Evolutionary conservation across 1,139 yeast species (phyloP), one percentile per base, ranked within the genome.

Genomic region (Suhomyces terraborum): DNA sequence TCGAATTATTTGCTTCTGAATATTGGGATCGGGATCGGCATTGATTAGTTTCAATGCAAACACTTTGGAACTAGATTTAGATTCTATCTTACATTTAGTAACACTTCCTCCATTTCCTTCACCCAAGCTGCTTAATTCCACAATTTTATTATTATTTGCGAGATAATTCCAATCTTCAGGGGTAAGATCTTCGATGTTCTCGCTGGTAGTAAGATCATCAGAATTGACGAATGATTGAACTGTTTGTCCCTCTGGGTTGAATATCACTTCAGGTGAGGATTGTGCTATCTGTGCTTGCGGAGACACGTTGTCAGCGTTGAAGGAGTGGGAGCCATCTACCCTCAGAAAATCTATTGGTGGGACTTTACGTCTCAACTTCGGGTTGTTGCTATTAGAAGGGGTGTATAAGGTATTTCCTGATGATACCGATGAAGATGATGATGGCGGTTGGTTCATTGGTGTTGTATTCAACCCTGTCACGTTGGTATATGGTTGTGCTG

Each of bases 81-180:
- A 23, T 12, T 23, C 31, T 33, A 84, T 66, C 49, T 66, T 69
- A 61, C 98, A 93, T 57, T 88, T 80, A 18, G 84, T 76, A 8
- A 93, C 98, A 14, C 88, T 76, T 1, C 98, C 98, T 8, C 97
- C 96, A 32, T 87, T 85, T 12, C 98, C 98, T 66, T 93, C 98
- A 13, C 98, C 98, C 13, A 93, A 64, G 30, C 80, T 73, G 23
- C 82, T 81, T 30, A 89, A 53, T 40, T 83, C 85, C 6, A 75
- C 67, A 35, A 88, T 84, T 28, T 75, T 74, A 32, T 77, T 78
- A 24, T 71, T 66, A 45, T 79, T 72, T 21, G 87, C 85, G 4
- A 84, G 69, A 9, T 62, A 54, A 49, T 79, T 77, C 97, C 98
- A 91, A 44, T 84, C 91, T 18, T 79, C 82, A 33, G 87, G 91